Evolutionary conservation across 768 basidiomycete species (phyloP).

Genomic region (Kwoniella shandongensis): DNA sequence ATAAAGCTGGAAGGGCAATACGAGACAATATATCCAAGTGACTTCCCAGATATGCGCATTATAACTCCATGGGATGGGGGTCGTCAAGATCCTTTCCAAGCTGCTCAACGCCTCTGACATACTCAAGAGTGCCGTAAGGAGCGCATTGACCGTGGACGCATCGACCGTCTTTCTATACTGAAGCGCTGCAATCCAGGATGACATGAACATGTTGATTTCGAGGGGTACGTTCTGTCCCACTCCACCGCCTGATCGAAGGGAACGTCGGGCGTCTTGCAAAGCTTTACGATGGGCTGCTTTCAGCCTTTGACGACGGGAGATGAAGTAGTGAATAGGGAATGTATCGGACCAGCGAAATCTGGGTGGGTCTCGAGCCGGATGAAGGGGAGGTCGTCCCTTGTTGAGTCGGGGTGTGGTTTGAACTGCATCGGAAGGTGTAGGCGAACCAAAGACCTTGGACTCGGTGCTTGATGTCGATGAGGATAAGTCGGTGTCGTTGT

Average conservation of each 20-base stretch:
- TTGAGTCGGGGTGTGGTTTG: neutral
- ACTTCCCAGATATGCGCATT: constrained; percentile 50
- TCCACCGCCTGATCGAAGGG: constrained; percentile 23
- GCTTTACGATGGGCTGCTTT: constrained; percentile 26
- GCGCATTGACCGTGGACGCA: constrained; percentile 44
- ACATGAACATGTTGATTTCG: constrained; percentile 50
- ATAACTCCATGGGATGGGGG: constrained; percentile 51
- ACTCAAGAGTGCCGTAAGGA: constrained; percentile 30
- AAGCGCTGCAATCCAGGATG: constrained; percentile 36
- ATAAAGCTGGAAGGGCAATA: constrained; percentile 50
- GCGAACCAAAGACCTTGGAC: neutral
- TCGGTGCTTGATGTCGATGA: constrained; percentile 9
- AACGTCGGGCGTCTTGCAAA: constrained; percentile 8
- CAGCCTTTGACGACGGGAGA: constrained; percentile 18
- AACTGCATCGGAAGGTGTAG: neutral
- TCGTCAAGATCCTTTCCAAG: constrained; percentile 50
- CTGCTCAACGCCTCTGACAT: constrained; percentile 42
- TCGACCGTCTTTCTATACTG: constrained; percentile 46
- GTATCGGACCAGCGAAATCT: constrained; percentile 34
- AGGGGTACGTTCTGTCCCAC: constrained; percentile 45
- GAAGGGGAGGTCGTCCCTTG: constrained; percentile 15
- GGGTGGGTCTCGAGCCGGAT: constrained; percentile 41
- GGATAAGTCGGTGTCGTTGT: constrained; percentile 4
- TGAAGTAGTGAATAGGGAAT: constrained; percentile 30
- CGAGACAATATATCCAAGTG: constrained; percentile 47